Evolutionary conservation across 352 stramenopile genomes (phyloP).

Genomic region (Thraustotheca clavata): DNA sequence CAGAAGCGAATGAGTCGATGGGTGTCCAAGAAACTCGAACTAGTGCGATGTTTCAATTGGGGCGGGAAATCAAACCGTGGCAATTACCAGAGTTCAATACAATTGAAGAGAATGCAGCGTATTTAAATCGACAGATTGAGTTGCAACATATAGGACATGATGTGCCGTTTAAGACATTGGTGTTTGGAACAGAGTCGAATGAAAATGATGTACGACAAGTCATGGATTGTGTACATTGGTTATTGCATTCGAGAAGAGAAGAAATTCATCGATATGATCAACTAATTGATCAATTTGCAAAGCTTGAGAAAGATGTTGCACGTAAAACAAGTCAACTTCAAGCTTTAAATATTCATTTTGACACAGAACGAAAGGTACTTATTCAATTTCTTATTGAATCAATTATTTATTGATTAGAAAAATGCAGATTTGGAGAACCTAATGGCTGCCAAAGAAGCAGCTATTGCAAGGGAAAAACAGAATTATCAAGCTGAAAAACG

Average conservation of each 20-base stretch:
- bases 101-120: constrained; percentile 9
- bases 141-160: constrained; percentile 1
- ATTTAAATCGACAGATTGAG: constrained; percentile 11
- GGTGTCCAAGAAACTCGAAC: background rate
- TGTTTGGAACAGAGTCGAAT: background rate
- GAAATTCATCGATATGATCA: constrained; percentile 43
- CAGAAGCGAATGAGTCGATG: background rate
- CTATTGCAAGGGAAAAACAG: constrained; percentile 37
- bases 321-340: constrained; percentile 42
- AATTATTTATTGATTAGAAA: constrained; percentile 26
- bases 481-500: constrained; percentile 56
- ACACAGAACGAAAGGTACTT: constrained; percentile 26
- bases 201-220: constrained; percentile 38
- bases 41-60: background rate
- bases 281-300: constrained; percentile 36
- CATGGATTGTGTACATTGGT: constrained; percentile 66
- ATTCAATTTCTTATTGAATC: background rate
- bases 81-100: constrained; percentile 11
- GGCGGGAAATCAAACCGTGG: background rate
- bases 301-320: constrained; percentile 42
- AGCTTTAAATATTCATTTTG: constrained; percentile 36
- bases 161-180: background rate
- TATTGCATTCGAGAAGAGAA: constrained; percentile 45
- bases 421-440: constrained; percentile 49
- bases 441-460: constrained; percentile 54